A percentile compares a stretch with the other conserved stretches of the same genome.
Evolutionary conservation across 768 basidiomycete species (phyloP).

Genomic region (Mycena chlorophos): DNA sequence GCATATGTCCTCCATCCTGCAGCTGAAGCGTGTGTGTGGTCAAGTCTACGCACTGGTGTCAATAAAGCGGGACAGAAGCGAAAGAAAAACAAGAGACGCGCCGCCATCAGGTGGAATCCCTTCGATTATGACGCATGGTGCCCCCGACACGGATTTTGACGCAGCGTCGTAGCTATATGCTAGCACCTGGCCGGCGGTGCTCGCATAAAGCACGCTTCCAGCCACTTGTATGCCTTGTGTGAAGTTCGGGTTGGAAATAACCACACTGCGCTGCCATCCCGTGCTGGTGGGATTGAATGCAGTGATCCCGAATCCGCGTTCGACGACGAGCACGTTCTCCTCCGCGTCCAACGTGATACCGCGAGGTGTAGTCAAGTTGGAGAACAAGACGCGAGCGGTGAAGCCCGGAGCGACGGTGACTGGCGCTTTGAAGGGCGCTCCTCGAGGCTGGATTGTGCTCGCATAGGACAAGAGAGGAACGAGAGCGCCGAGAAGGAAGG

Average conservation of each 20-base stretch:
- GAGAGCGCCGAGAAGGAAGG: neutral
- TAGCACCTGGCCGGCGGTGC: constrained; percentile 37
- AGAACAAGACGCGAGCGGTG: constrained; percentile 38
- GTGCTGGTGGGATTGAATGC: constrained; percentile 34
- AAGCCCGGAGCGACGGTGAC: constrained; percentile 38
- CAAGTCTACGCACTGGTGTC: constrained; percentile 33
- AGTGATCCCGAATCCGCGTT: constrained; percentile 44
- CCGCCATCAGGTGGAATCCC: constrained; percentile 44
- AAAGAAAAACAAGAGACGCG: constrained; percentile 16
- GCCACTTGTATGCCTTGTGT: constrained; percentile 47
- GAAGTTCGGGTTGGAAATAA: constrained; percentile 36
- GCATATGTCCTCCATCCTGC: constrained; percentile 28
- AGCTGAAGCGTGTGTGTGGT: constrained; percentile 44
- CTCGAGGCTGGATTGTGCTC: constrained; percentile 32
- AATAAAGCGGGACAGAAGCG: neutral
- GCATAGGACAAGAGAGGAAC: neutral
- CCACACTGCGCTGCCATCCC: constrained; percentile 40
- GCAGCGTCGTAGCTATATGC: constrained; percentile 37
- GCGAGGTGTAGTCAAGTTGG: constrained; percentile 42
- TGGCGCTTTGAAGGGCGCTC: constrained; percentile 35
- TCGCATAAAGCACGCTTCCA: constrained; percentile 37
- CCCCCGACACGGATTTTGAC: constrained; percentile 27
- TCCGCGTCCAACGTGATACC: constrained; percentile 41
- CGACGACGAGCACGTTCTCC: constrained; percentile 44
- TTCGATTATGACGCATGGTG: constrained; percentile 27